These are phyloP conservation scores for Brassica hybrid DNA, from an alignment of 441 rosid genomes.

Conservation along the genomic window DNA sequence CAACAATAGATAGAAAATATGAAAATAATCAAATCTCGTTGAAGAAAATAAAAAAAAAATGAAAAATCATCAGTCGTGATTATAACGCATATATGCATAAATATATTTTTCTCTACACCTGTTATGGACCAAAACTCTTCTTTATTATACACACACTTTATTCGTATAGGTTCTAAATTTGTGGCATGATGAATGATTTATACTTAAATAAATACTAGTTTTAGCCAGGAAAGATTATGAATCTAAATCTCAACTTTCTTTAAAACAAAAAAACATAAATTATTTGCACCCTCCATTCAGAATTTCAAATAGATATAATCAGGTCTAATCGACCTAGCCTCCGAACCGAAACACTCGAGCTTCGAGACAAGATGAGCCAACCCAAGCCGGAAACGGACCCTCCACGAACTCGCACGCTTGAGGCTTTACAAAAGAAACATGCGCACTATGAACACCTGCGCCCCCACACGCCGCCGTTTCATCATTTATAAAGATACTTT, in stretches of 20 bases:
- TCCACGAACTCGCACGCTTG: slow-evolving; percentile 42
- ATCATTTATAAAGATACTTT: slow-evolving; percentile 45
- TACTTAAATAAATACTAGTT: neutral
- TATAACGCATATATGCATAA: too few relatives aligned
- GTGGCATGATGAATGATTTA: neutral
- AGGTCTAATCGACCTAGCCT: too few relatives aligned
- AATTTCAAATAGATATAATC: too few relatives aligned
- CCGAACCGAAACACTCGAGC: neutral
- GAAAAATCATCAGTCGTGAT: too few relatives aligned
- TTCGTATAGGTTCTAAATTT: neutral
- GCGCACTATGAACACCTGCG: slow-evolving; percentile 55
- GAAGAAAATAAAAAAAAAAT: neutral
- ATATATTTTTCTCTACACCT: too few relatives aligned
- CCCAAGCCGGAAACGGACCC: slow-evolving; percentile 48
- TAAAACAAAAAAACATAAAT: neutral
- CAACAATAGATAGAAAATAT: neutral
- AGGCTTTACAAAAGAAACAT: slow-evolving; percentile 54
- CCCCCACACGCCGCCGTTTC: slow-evolving; percentile 66
- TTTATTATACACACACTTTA: neutral
- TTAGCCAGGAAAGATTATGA: neutral
- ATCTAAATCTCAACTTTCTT: neutral
- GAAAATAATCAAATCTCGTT: neutral
- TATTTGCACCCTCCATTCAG: too few relatives aligned
- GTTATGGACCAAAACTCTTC: too few relatives aligned
- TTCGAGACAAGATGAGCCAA: slow-evolving; percentile 27